Evolutionary conservation across 2,329 filamentous ascomycete species (phyloP), one percentile per base, ranked within the genome.

Genomic region (Exserohilum rostratum): DNA sequence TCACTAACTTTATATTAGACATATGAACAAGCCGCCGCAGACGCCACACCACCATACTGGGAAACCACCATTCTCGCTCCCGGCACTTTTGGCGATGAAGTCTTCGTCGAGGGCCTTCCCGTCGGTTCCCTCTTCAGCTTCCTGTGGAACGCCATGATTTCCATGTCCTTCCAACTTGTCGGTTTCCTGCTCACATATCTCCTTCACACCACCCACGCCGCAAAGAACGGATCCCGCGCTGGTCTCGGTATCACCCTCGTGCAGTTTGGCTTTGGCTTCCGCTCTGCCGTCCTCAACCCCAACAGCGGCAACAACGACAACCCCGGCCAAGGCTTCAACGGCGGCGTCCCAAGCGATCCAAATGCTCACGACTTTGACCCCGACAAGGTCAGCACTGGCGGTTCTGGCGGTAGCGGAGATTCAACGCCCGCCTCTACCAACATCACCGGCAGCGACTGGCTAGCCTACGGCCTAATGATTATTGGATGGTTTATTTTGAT

Each of bases 401-500:
- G 45, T 11, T 30, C 53, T 11, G 56, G 53, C 5, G 38, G 46
- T 9, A 55, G 56, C 1, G 76, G 37, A 67, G 79, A 57, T 65
- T 73, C 11, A 67, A 66, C 65, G 7, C 63, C 67, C 5, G 55
- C 62, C 2, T 67, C 77, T 11, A 80, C 81, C 6, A 83, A 85
- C 31, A 85, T 96, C 37, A 85, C 83, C 5, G 88, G 88, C 46
- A 88, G 84, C 61, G 93, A 98, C 72, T 97, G 91, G 91, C 81
- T 96, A 60, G 90, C 92, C 10, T 99, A 98, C 68, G 81, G 90
- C 13, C 78, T 99, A 43, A 99, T 99, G 95, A 90, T 99, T 70
- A 89, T 96, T 1, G 95, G 95, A 5, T 99, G 95, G 95, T 98
- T 98, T 71, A 92, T 99, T 59, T 80, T 99, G 58, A 98, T 99